Evolutionary conservation across 164 flowering plant genomes (phyloP).

Genomic region (Santalum album): DNA sequence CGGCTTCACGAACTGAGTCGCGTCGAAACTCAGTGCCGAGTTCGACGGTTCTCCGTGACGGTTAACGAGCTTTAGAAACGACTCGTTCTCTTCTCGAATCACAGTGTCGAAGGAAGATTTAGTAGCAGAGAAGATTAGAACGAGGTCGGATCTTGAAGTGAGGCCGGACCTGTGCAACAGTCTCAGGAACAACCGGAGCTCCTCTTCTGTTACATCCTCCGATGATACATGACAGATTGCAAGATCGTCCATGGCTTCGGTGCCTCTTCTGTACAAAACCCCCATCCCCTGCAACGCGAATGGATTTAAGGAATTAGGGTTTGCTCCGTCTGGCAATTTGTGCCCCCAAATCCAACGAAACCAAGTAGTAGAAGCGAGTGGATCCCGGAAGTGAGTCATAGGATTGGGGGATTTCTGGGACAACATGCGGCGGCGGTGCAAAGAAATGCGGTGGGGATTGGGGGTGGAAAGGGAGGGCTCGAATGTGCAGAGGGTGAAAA

Average conservation of each 20-base stretch:
- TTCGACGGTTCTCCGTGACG: conserved; percentile 8
- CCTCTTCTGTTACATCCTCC: conserved; percentile 26
- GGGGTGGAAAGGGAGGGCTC: too few relatives aligned
- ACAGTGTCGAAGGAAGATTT: conserved; percentile 16
- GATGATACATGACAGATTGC: conserved; percentile 54
- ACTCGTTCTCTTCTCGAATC: conserved; percentile 48
- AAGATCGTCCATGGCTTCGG: conserved; percentile 58
- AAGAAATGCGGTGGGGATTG: too few relatives aligned
- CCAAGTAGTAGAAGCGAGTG: too few relatives aligned
- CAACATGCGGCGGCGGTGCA: conserved; percentile 30
- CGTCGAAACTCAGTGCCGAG: conserved; percentile 27
- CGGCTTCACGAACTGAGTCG: conserved; percentile 22
- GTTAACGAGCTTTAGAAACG: conserved; percentile 39
- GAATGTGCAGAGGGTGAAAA: conserved; percentile 68
- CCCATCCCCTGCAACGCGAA: conserved; percentile 82
- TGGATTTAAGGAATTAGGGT: background rate
- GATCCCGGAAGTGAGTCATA: too few relatives aligned
- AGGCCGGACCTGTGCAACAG: conserved; percentile 42
- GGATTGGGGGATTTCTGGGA: conserved; percentile 6
- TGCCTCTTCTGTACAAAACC: conserved; percentile 49
- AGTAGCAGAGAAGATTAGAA: conserved; percentile 34
- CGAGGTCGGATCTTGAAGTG: conserved; percentile 44
- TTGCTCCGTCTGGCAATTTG: background rate
- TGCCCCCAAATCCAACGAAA: background rate
- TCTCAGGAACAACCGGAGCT: conserved; percentile 45